Evolutionary conservation across 306 rosid species (phyloP).

Genomic region (Abrus precatorius): DNA sequence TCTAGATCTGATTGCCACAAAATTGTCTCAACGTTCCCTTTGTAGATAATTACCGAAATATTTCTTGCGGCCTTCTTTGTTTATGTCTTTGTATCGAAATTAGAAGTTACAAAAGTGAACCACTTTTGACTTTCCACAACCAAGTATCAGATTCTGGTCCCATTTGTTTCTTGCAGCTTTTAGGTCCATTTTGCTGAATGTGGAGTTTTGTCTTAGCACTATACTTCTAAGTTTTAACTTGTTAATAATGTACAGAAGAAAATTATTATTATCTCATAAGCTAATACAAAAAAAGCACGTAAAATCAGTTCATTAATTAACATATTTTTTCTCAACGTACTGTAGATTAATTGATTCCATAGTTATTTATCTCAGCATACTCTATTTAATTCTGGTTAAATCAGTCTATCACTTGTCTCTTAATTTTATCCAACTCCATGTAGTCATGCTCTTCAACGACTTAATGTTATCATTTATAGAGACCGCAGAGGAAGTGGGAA

Average conservation of each 20-base stretch:
- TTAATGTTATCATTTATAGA: too few species aligned
- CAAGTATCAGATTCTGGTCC: not conserved
- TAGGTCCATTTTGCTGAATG: too few species aligned
- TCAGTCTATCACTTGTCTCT: not conserved
- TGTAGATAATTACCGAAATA: not conserved
- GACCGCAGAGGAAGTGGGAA: not conserved
- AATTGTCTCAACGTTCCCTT: not conserved
- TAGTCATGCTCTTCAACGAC: not conserved
- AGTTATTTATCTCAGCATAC: not conserved
- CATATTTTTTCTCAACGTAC: too few species aligned
- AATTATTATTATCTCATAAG: too few species aligned
- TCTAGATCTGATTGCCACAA: not conserved
- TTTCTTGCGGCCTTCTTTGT: not conserved
- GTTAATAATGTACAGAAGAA: too few species aligned
- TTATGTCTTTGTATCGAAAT: not conserved
- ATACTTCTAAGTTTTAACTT: too few species aligned
- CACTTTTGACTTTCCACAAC: constrained; percentile 15
- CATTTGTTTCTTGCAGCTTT: not conserved
- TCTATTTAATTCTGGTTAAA: not conserved
- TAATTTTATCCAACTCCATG: not conserved
- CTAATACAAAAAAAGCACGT: too few species aligned
- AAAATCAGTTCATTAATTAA: too few species aligned
- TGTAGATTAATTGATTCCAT: not conserved
- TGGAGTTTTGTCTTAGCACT: too few species aligned
- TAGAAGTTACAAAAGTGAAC: not conserved